Percentiles rank a stretch among this genome's conserved stretches.
Conservation (phyloP, 768 basidiomycete species). For the Pleurotus salmoneostramineus region DNA sequence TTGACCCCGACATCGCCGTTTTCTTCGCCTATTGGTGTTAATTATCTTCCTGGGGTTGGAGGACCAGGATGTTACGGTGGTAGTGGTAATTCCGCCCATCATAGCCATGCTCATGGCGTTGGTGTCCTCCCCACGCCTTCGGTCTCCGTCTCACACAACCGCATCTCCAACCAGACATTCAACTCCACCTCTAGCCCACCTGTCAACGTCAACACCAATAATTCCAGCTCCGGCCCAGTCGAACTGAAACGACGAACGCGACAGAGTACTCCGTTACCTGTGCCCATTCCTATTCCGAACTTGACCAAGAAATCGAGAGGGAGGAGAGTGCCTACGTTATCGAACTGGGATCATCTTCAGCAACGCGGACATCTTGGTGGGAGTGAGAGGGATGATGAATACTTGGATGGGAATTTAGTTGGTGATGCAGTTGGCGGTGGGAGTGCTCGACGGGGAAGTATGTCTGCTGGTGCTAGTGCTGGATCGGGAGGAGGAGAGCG, state of each 20-base stretch:
- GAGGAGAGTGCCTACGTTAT: constrained; percentile 56
- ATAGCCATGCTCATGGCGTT: constrained; percentile 7
- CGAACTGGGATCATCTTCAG: constrained; percentile 25
- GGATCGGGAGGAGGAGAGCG: constrained; percentile 14
- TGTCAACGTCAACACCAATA: no score
- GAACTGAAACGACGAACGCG: constrained; percentile 28
- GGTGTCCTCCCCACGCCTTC: no score
- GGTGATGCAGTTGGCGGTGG: constrained; percentile 10
- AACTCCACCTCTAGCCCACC: no score
- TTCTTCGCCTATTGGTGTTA: constrained; percentile 25
- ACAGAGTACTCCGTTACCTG: constrained; percentile 31
- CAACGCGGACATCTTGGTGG: constrained; percentile 22
- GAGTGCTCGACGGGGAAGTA: no score
- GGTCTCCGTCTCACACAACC: no score
- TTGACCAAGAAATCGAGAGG: constrained; percentile 72
- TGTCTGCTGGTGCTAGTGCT: not conserved
- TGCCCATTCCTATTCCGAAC: constrained; percentile 64
- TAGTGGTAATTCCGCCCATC: not conserved
- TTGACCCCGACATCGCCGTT: constrained; percentile 12
- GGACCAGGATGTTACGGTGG: not conserved
- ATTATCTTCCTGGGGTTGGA: constrained; percentile 4
- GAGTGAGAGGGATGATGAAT: constrained; percentile 9
- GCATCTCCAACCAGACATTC: no score
- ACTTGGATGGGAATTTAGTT: constrained; percentile 10
- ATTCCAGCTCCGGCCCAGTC: no score